Evolutionary conservation across 1,139 yeast genomes (phyloP).

Genomic region (Casaregolazyma suthepensis): DNA sequence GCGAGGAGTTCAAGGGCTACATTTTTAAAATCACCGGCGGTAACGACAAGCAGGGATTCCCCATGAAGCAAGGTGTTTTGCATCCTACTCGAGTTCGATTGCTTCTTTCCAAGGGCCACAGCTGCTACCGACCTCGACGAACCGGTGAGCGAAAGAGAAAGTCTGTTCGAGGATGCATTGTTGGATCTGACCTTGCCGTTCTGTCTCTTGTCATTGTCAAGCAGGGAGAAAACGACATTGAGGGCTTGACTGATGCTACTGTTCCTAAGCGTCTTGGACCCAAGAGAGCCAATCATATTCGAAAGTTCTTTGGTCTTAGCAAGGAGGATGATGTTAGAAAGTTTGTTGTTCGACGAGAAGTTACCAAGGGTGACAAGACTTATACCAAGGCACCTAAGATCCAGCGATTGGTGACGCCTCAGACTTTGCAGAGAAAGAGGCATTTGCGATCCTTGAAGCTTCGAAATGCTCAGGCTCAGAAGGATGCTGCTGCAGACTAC

Average conservation of each 20-base stretch:
- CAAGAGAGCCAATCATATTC: slow-evolving; percentile 99
- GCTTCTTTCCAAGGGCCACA: slow-evolving; percentile 87
- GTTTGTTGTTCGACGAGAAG: slow-evolving; percentile 98
- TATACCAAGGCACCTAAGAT: slow-evolving; percentile 99
- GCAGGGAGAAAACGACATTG: slow-evolving; percentile 96
- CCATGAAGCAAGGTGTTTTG: slow-evolving; percentile 99
- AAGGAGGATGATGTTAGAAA: slow-evolving; percentile 94
- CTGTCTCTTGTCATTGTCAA: slow-evolving; percentile 88
- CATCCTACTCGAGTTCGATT: slow-evolving; percentile 99
- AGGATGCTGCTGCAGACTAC: slow-evolving; percentile 99
- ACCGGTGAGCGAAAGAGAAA: slow-evolving; percentile 99
- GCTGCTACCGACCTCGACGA: slow-evolving; percentile 99
- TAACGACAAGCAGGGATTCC: slow-evolving; percentile 99
- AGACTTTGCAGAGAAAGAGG: slow-evolving; percentile 99
- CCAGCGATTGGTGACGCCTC: slow-evolving; percentile 99
- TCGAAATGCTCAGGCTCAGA: slow-evolving; percentile 96
- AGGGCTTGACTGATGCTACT: slow-evolving; percentile 90
- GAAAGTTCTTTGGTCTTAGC: slow-evolving; percentile 98
- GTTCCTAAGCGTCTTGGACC: slow-evolving; percentile 99
- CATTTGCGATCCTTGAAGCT: slow-evolving; percentile 89
- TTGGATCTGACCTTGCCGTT: slow-evolving; percentile 94
- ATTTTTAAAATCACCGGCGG: slow-evolving; percentile 98
- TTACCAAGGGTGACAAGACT: slow-evolving; percentile 95
- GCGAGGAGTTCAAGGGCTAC: slow-evolving; percentile 99
- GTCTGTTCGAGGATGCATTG: slow-evolving; percentile 99